These are phyloP conservation scores for Huntiella decipiens DNA, from an alignment of 2,329 filamentous ascomycete species.

Conservation along the genomic window DNA sequence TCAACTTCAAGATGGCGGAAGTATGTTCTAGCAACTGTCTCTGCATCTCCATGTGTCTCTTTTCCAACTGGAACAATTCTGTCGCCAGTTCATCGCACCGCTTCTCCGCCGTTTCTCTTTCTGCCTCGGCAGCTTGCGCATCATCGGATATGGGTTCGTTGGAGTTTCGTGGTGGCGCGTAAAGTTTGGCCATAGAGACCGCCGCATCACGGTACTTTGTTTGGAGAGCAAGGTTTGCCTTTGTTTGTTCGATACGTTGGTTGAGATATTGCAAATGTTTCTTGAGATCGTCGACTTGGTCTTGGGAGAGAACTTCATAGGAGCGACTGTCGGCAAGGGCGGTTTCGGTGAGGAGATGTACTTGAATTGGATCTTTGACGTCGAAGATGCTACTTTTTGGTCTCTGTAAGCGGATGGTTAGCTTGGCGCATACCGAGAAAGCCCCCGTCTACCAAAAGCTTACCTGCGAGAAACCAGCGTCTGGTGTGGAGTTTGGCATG, in stretches of 20 bases:
- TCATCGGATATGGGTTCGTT: conserved; percentile 32
- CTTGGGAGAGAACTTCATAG: conserved; percentile 72
- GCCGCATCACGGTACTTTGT: conserved; percentile 90
- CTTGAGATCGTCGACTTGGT: conserved; percentile 82
- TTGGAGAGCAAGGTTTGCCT: conserved; percentile 71
- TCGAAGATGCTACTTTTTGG: conserved; percentile 38
- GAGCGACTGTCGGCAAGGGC: conserved; percentile 73
- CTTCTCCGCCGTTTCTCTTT: conserved; percentile 52
- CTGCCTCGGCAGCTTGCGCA: conserved; percentile 47
- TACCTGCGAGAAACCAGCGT: conserved; percentile 7
- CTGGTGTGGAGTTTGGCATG: conserved; percentile 5
- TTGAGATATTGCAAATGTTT: conserved; percentile 58
- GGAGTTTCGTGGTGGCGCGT: conserved; percentile 19
- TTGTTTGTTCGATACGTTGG: conserved; percentile 62
- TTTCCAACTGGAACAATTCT: conserved; percentile 65
- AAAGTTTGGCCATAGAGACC: conserved; percentile 64
- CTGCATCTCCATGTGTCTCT: conserved; percentile 55
- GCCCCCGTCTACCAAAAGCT: neutral
- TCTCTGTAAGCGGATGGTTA: conserved; percentile 27
- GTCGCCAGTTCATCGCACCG: conserved; percentile 73
- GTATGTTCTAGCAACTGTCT: conserved; percentile 71
- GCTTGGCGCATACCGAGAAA: neutral
- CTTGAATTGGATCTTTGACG: conserved; percentile 54
- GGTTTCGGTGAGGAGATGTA: conserved; percentile 85
- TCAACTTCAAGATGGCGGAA: conserved; percentile 77